Conservation (phyloP, 345 rosid species). For the Balakata baccata region DNA sequence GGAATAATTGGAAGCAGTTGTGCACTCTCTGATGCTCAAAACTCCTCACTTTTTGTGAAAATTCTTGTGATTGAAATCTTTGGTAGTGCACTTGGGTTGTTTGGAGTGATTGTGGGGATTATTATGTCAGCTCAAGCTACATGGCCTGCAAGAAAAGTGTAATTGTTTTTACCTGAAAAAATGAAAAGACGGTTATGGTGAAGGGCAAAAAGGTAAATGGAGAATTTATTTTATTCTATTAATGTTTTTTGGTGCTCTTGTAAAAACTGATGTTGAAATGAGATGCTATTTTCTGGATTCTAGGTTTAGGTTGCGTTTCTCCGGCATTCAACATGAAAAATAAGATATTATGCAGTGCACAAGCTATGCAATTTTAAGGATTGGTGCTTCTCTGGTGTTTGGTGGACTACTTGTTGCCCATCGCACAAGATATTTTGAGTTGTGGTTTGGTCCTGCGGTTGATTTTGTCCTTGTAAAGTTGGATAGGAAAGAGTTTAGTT, state of each 20-base stretch:
- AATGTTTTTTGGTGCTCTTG: slow-evolving; percentile 14
- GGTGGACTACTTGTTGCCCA: neutral
- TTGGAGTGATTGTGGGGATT: slow-evolving; percentile 97
- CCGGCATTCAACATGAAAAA: neutral
- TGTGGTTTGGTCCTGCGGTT: neutral
- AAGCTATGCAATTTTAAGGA: neutral
- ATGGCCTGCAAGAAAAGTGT: slow-evolving; percentile 69
- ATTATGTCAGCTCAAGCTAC: slow-evolving; percentile 99
- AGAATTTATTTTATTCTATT: slow-evolving; percentile 18
- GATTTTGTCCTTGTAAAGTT: neutral
- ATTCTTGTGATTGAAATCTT: slow-evolving; percentile 97
- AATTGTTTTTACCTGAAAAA: slow-evolving; percentile 2
- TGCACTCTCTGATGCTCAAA: slow-evolving; percentile 95
- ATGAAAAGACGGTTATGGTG: neutral
- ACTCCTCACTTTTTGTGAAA: slow-evolving; percentile 93
- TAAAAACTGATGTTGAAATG: slow-evolving; percentile 13
- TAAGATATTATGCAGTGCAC: slow-evolving; percentile 6
- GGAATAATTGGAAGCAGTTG: slow-evolving; percentile 99
- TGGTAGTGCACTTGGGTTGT: slow-evolving; percentile 97
- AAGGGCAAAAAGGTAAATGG: neutral
- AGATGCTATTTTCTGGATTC: slow-evolving; percentile 7
- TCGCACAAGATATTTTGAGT: neutral
- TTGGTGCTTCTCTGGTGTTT: neutral
- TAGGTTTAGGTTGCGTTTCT: slow-evolving; percentile 10
- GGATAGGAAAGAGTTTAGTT: neutral